These are phyloP conservation scores for Globisporangium barbulae DNA, from an alignment of 352 stramenopile species.

Conservation along the genomic window DNA sequence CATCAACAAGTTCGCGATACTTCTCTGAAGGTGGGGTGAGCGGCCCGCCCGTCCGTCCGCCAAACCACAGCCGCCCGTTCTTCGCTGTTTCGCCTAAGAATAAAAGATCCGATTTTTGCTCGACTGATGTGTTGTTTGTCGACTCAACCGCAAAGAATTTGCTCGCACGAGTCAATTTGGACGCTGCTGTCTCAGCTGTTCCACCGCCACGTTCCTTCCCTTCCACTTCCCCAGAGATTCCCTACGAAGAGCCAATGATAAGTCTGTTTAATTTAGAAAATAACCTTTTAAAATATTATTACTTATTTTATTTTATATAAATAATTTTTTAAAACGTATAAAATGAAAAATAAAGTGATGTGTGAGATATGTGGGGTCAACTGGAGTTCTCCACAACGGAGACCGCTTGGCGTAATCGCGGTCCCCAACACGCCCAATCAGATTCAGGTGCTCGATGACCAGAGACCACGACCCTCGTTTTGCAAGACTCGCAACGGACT, in stretches of 20 bases:
- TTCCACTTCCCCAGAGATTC: slow-evolving; percentile 3
- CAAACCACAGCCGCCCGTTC: neutral
- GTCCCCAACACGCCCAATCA: neutral
- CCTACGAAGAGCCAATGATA: neutral
- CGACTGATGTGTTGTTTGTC: neutral
- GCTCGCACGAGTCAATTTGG: neutral
- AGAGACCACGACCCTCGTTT: too few relatives aligned
- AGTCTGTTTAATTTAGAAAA: too few relatives aligned
- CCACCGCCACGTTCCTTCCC: slow-evolving; percentile 2
- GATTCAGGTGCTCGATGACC: too few relatives aligned
- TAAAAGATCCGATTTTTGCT: slow-evolving; percentile 1
- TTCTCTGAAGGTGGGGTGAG: neutral
- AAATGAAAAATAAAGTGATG: neutral
- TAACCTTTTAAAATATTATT: neutral
- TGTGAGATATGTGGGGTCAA: neutral
- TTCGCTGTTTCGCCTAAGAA: neutral
- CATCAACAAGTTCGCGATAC: too few relatives aligned
- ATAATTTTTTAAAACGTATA: too few relatives aligned
- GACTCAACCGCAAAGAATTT: neutral
- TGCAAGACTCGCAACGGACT: neutral
- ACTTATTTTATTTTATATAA: neutral
- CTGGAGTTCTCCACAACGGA: neutral
- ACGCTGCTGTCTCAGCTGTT: slow-evolving; percentile 6
- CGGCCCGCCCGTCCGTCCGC: neutral
- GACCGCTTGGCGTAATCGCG: neutral